Evolutionary conservation across 495 filamentous ascomycete genomes (phyloP), one percentile per base, ranked within the genome.

Genomic region (Evansstolkia leycettana): DNA sequence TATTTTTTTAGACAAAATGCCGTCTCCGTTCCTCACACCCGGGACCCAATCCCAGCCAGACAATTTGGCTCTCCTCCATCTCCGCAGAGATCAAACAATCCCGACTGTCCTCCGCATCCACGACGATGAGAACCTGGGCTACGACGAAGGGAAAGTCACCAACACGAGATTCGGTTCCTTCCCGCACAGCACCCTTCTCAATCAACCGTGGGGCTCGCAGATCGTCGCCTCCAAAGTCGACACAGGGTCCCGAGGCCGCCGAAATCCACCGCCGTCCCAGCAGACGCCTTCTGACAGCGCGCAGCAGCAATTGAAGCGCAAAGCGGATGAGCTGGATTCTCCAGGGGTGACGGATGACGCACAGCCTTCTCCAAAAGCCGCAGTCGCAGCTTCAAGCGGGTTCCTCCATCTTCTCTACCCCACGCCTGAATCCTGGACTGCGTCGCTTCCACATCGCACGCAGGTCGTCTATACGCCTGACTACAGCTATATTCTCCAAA

Each of bases 391-490:
- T 3, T 48, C 72, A 1, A 88, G 73, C 48, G 90, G 90, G 15
- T 98, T 95, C 60, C 70, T 87, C 12, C 89, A 98, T 55, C 52
- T 98, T 20, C 68, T 95, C 10, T 84, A 81, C 17, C 92, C 92
- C 0, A 94, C 92, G 0, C 84, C 90, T 10, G 90, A 98, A 55
- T 65, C 81, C 11, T 98, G 90, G 90, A 98, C 92, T 0, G 60
- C 73, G 17, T 84, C 80, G 25, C 69, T 98, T 25, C 90, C 88
- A 2, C 90, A 98, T 54, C 72, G 90, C 32, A 98, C 90, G 7
- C 90, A 98, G 58, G 89, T 98, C 32, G 90, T 98, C 42, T 98
- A 98, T 51, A 94, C 85, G 1, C 86, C 92, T 7, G 90, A 98
- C 56, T 94, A 93, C 60, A 93, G 87, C 58, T 98, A 90, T 51